Base-by-base conservation (phyloP, 2,329 filamentous ascomycete genomes). In the Phaeosphaeriaceae sp. region DNA sequence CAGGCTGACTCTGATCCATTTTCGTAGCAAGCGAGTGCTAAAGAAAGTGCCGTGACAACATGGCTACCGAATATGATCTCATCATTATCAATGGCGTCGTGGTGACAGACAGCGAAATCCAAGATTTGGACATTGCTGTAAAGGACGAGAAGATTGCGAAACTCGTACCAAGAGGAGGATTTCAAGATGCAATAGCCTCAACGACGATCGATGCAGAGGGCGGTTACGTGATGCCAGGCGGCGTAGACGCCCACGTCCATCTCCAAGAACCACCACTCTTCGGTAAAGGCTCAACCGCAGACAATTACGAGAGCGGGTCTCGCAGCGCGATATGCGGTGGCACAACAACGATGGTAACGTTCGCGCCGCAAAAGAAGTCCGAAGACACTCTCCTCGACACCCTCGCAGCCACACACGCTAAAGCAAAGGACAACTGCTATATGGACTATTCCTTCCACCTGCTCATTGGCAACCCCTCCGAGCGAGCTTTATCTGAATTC, bases 331-430 rank as follows among this genome's bases (percentile, higher is more conserved):
- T 83, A 57, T 80, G 79, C 40, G 81, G 82, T 47, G 81, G 82
- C 27, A 83, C 81, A 22, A 84, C 82, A 2, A 83, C 80, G 2
- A 77, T 83, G 63, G 78, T 83, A 13, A 78, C 80, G 0, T 83
- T 83, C 60, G 81, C 82, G 1, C 80, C 80, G 5, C 82, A 84
- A 58, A 72, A 75, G 53, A 78, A 82, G 67, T 70, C 70, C 5
- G 78, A 83, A 55, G 75, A 79, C 9, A 82, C 78, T 3, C 73
- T 83, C 2, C 74, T 84, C 0, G 68, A 77, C 27, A 79, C 78
- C 1, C 70, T 84, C 2, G 67, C 75, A n/a, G 75, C 74, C 13
- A 82, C 80, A 0, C 80, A 82, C 41, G 71, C 68, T 22, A 75
- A 76, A 54, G 82, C 82, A 24, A 68, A 71, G 19, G 73, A 76